Percentiles rank a stretch among this genome's conserved stretches.
phyloP scores from a whole-genome alignment of 192 early-diverging fungal genomes.

The Cladochytrium replicatum region DNA sequence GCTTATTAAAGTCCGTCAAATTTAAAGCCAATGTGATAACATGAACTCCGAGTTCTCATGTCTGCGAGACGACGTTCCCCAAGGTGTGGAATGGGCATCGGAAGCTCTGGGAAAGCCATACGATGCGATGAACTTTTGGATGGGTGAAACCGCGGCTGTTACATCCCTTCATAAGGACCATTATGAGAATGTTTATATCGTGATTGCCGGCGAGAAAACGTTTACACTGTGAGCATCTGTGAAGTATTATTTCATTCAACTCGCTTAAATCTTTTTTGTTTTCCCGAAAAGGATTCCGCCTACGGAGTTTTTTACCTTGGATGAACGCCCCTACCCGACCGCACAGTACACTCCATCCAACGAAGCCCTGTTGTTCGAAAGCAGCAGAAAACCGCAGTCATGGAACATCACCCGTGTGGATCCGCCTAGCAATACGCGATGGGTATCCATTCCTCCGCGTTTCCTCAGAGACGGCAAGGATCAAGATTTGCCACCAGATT shows the following conservation, averaged over 20 bases:
- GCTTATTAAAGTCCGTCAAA: conserved; percentile 14
- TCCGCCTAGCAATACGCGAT: conserved; percentile 9
- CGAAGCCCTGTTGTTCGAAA: not conserved
- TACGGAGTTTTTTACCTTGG: conserved; percentile 13
- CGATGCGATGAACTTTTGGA: conserved; percentile 48
- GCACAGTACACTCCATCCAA: conserved; percentile 16
- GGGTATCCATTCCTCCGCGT: conserved; percentile 10
- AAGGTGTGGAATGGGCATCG: conserved; percentile 21
- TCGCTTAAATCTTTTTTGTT: not conserved
- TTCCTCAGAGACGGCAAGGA: not conserved
- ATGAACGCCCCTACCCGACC: conserved; percentile 16
- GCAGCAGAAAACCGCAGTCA: too few species aligned
- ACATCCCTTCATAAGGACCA: conserved; percentile 45
- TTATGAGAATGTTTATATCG: conserved; percentile 46
- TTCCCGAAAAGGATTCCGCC: conserved; percentile 29
- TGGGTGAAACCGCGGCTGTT: conserved; percentile 19
- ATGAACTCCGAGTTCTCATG: conserved; percentile 17
- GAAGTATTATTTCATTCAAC: not conserved
- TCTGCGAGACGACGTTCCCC: conserved; percentile 26
- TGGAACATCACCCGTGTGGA: conserved; percentile 8
- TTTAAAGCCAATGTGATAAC: conserved; percentile 39
- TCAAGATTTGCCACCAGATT: not conserved
- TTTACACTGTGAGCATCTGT: conserved; percentile 27
- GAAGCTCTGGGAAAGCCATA: conserved; percentile 19
- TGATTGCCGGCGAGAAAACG: conserved; percentile 32